phyloP scores from a whole-genome alignment of 441 rosid genomes.

The Pelargonium cotyledonis region DNA sequence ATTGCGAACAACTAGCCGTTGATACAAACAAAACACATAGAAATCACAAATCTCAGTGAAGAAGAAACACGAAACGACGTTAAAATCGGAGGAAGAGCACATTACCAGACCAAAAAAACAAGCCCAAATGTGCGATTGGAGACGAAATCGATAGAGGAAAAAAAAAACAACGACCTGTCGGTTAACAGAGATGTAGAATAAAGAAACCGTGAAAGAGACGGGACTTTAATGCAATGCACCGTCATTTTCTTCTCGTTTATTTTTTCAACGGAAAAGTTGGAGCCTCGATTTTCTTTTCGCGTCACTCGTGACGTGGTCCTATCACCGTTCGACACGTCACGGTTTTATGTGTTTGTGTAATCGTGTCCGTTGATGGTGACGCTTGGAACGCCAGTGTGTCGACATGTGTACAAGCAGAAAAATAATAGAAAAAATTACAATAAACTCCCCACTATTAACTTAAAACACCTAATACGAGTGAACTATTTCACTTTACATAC shows the following conservation, averaged over 20 bases:
- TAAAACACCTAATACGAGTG: too few relatives aligned
- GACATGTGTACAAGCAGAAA: too few relatives aligned
- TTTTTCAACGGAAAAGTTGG: too few relatives aligned
- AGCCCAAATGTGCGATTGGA: background rate
- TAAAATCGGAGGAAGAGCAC: background rate
- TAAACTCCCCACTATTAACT: too few relatives aligned
- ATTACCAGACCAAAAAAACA: background rate
- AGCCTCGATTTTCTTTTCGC: too few relatives aligned
- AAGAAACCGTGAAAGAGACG: background rate
- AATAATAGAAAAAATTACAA: too few relatives aligned
- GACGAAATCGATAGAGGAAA: background rate
- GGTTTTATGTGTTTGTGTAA: too few relatives aligned
- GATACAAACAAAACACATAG: background rate
- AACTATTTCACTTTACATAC: too few relatives aligned
- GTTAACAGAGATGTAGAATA: background rate
- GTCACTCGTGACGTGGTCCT: too few relatives aligned
- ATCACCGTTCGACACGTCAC: too few relatives aligned
- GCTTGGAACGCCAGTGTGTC: too few relatives aligned
- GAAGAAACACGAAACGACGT: background rate
- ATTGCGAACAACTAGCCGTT: background rate
- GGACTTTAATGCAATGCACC: background rate
- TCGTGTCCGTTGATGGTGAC: too few relatives aligned
- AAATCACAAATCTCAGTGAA: background rate
- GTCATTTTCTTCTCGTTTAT: background rate
- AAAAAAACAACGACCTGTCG: background rate